Evolutionary conservation across 345 rosid genomes (phyloP), one percentile per base, ranked within the genome.

Genomic region (Salix purpurea): DNA sequence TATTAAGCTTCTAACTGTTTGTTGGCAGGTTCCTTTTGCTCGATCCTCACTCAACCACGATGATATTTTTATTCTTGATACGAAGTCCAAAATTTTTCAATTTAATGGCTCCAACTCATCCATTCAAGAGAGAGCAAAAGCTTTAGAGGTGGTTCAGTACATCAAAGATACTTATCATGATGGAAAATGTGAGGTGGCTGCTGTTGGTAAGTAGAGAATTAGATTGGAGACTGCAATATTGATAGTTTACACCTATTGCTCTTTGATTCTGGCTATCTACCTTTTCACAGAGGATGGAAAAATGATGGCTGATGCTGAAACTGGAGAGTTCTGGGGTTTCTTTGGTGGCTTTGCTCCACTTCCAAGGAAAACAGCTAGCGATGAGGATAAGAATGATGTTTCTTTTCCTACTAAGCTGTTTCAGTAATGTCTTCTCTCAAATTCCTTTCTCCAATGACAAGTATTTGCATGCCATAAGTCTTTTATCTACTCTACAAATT

Each of bases 281-380:
- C 23, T 42, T 65, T 77, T 78, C 39, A 72, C 73, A 94, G 99
- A 94, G 92, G 99, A 94, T 84, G 99, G 98, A 75, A 94, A 85
- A 82, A 82, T 96, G 87, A 96, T 96, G 99, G 97, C 99, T 81
- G 99, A 96, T 92, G 91, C 97, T 78, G 99, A 94, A 80, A 87
- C 92, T 84, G 99, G 99, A 77, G 99, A 96, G 74, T 96, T 96
- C 86, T 96, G 99, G 99, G 94, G 88, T 48, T 80, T 92, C 65
- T 96, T 96, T 84, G 99, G 99, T 81, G 99, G 99, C 32, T 96
- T 92, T 89, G 99, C 99, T 89, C 99, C 99, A 71, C 97, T 96
- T 80, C 91, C 97, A 37, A 88, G 94, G 86, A 96, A 91, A 89
- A 85, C 85, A 52, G 84, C 86, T 16, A 67, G 64, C 77, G 89